A percentile compares a stretch with the other conserved stretches of the same genome.
Evolutionary conservation across 2,329 filamentous ascomycete species (phyloP).

Genomic region (Trichophyton mentagrophytes): DNA sequence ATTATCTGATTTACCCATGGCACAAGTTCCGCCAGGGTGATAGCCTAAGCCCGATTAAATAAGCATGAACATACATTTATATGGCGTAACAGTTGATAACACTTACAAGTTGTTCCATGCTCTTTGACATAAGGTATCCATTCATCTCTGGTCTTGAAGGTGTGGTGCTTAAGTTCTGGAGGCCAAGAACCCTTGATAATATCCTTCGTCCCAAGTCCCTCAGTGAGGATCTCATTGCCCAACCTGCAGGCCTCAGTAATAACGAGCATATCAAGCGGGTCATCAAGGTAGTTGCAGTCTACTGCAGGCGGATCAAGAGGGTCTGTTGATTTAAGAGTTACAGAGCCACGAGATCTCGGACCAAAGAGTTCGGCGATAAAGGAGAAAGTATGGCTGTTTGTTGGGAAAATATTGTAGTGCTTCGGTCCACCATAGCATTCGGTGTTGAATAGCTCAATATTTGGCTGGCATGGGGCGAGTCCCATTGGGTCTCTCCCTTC

Average conservation of each 20-base stretch:
- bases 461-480: conserved; percentile 43
- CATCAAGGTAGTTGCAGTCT: conserved; percentile 35
- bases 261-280: conserved; percentile 47
- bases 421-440: conserved; percentile 51
- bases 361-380: conserved; percentile 48
- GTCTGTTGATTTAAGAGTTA: conserved; percentile 30
- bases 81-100: too few species aligned
- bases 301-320: conserved; percentile 31
- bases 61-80: conserved; percentile 41
- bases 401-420: conserved; percentile 43
- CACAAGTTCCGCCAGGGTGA: conserved; percentile 26
- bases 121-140: conserved; percentile 47
- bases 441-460: conserved; percentile 51
- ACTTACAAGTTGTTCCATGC: conserved; percentile 48
- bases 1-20: conserved; percentile 25
- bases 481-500: conserved; percentile 51
- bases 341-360: conserved; percentile 40
- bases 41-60: conserved; percentile 23
- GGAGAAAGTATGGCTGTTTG: conserved; percentile 44
- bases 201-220: conserved; percentile 45
- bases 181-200: conserved; percentile 52
- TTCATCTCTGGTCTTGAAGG: conserved; percentile 41
- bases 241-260: conserved; percentile 46
- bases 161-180: conserved; percentile 39
- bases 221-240: conserved; percentile 48